Evolutionary conservation across 2,329 filamentous ascomycete species (phyloP), one percentile per base, ranked within the genome.

Genomic region (Fusarium continuum): DNA sequence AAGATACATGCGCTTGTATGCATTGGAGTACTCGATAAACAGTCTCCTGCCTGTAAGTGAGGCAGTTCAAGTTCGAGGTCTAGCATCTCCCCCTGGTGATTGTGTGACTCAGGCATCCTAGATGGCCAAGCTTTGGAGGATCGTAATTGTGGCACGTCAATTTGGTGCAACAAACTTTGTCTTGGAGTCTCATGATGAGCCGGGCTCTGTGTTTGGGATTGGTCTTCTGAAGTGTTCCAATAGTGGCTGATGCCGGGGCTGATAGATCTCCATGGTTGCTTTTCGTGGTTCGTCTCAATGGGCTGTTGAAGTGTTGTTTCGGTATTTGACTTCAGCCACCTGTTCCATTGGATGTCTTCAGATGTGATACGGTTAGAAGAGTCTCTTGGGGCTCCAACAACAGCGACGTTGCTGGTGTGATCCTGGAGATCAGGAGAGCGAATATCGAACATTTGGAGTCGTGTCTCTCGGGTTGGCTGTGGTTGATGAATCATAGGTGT

Each of bases 401-500:
- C 55, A n/a, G 52, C 65, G 23, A 46, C 25, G 2, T 31, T 46
- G 32, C 70, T 72, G 10, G 39, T 32, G 25, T 45, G 26, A 7
- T 63, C 61, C 14, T 67, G 38, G 4, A 32, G 9, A 8, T 49
- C 50, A 11, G 67, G 61, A 17, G 67, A 66, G 8, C 40, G 31
- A 14, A 55, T 35, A 25, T 57, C 48, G 19, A 69, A 38, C n/a
- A 67, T 23, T 3, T 25, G 19, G 10, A 49, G 46, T n/a, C 25
- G 48, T 31, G 17, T 46, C 10, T 47, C 51, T 25, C 66, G 55
- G 9, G 55, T 50, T 9, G 73, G 73, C 20, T 64, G 70, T 25
- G 73, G 73, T 13, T 75, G 70, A 22, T 72, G 55, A n/a, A 73
- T 63, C 8, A 61, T 38, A 25, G 47, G 31, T 9, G 62, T 57